phyloP scores from a whole-genome alignment of 257 asterid genomes.

The Nicotiana benthamiana region DNA sequence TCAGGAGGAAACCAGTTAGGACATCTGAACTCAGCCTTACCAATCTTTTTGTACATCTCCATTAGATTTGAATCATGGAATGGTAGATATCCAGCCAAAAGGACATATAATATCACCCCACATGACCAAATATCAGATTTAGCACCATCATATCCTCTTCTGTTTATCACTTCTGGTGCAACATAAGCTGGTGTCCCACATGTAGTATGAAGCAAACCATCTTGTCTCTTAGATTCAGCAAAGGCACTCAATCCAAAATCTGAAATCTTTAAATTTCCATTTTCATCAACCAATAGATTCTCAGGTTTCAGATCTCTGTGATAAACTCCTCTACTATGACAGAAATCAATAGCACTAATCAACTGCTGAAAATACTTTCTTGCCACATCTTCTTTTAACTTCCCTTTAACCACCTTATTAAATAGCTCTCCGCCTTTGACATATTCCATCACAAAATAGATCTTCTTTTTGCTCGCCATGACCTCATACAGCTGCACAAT shows the following conservation, averaged over 20 bases:
- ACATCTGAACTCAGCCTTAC: slow-evolving; percentile 54
- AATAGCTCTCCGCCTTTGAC: slow-evolving; percentile 42
- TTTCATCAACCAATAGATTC: slow-evolving; percentile 37
- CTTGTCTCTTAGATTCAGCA: slow-evolving; percentile 47
- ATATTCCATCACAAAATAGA: slow-evolving; percentile 38
- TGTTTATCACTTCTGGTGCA: slow-evolving; percentile 71
- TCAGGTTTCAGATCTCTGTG: slow-evolving; percentile 44
- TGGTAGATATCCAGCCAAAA: slow-evolving; percentile 45
- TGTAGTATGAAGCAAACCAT: slow-evolving; percentile 58
- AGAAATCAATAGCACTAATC: slow-evolving; percentile 37
- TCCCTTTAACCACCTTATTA: slow-evolving; percentile 32
- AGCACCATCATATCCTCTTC: slow-evolving; percentile 71
- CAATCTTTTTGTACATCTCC: slow-evolving; percentile 72
- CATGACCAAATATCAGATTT: slow-evolving; percentile 84
- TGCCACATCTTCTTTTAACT: slow-evolving; percentile 34
- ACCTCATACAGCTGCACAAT: slow-evolving; percentile 39
- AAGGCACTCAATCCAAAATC: slow-evolving; percentile 52
- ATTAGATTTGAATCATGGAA: slow-evolving; percentile 55
- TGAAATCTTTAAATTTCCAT: slow-evolving; percentile 32
- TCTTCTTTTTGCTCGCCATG: slow-evolving; percentile 35
- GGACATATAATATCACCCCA: slow-evolving; percentile 69
- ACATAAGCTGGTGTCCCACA: slow-evolving; percentile 89
- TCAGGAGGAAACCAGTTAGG: slow-evolving; percentile 61
- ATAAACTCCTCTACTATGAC: slow-evolving; percentile 36
- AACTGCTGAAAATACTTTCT: slow-evolving; percentile 40